Conservation (phyloP, 805 yeast species). For the Torulaspora indica region DNA sequence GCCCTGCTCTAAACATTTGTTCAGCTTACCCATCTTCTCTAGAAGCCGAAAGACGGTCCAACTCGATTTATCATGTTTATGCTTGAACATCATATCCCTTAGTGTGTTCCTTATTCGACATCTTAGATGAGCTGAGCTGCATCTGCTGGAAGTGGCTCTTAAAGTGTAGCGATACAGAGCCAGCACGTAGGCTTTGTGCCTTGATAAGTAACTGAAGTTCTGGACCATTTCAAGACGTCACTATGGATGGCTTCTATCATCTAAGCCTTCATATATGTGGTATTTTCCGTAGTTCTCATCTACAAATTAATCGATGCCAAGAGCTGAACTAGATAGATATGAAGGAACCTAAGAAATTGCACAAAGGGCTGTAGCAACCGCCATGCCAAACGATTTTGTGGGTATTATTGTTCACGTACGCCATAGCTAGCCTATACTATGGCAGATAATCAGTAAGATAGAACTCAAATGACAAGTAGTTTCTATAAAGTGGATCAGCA, state of each 20-base stretch:
- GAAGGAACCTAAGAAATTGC: too few relatives aligned
- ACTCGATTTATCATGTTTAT: constrained; percentile 26
- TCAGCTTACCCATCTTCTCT: constrained; percentile 16
- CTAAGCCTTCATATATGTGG: too few relatives aligned
- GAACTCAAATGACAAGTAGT: too few relatives aligned
- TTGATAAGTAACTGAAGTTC: constrained; percentile 29
- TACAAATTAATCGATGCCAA: background rate
- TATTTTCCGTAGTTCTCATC: background rate
- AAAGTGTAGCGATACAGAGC: constrained; percentile 32
- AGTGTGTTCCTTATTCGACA: constrained; percentile 12
- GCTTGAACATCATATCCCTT: constrained; percentile 11
- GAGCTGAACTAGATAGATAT: background rate
- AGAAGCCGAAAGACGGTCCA: constrained; percentile 23
- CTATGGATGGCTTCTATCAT: background rate
- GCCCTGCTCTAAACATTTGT: constrained; percentile 11
- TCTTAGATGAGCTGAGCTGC: constrained; percentile 17
- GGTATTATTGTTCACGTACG: too few relatives aligned
- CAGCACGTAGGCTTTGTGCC: constrained; percentile 32
- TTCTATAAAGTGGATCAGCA: too few relatives aligned
- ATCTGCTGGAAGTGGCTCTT: constrained; percentile 23
- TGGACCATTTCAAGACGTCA: constrained; percentile 22
- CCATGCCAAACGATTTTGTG: too few relatives aligned
- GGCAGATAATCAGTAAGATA: too few relatives aligned
- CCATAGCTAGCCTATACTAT: too few relatives aligned
- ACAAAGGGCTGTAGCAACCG: too few relatives aligned